A percentile compares a stretch with the other conserved stretches of the same genome.
Conservation (phyloP, 2,329 filamentous ascomycete species). For the Botrytis galanthina region DNA sequence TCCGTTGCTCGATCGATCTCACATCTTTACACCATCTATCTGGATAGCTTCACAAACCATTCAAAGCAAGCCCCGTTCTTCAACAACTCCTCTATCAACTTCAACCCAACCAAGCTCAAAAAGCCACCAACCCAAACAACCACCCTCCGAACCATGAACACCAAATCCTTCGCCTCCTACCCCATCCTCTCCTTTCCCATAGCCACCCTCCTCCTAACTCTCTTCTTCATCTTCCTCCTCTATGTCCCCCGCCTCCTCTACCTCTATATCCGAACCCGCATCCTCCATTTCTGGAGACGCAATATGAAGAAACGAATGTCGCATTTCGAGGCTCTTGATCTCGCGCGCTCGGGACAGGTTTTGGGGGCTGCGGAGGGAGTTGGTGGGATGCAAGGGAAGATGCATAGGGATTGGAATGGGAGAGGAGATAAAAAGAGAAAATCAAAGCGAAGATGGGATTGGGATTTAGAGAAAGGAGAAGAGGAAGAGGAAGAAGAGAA, state of each 20-base stretch:
- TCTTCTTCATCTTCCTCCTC: neutral
- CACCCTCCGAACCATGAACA: neutral
- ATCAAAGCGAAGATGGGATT: neutral
- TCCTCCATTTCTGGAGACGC: neutral
- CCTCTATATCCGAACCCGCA: neutral
- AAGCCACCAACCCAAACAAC: neutral
- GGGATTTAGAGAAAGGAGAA: neutral
- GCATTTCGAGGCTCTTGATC: neutral
- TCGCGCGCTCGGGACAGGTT: neutral
- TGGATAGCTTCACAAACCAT: neutral
- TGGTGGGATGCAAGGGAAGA: fast-evolving
- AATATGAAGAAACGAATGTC: neutral
- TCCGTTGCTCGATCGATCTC: fast-evolving
- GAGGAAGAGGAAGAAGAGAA: neutral
- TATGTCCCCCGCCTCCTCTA: neutral
- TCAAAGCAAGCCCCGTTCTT: neutral
- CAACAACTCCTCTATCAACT: fast-evolving
- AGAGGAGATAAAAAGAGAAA: neutral
- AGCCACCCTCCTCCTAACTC: neutral
- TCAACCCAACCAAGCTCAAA: no score
- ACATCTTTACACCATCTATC: neutral
- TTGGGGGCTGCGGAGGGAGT: neutral
- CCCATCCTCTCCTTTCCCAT: neutral
- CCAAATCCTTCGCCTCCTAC: neutral
- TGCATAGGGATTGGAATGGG: no score